Evolutionary conservation across 306 rosid genomes (phyloP).

Genomic region (Rubus parviflorus): DNA sequence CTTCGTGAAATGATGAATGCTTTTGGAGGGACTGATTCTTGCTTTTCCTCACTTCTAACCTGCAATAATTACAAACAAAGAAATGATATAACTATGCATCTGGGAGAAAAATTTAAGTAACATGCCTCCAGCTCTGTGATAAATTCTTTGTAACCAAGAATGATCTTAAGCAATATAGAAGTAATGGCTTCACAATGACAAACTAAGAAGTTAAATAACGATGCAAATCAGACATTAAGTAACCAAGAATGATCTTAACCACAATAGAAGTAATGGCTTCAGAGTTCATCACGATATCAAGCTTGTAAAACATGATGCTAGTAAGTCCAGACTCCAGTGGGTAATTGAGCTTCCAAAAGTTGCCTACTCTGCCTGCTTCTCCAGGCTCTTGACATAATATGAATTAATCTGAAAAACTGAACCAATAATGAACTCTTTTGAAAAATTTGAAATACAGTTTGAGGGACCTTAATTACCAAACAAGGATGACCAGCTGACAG

Average conservation of each 20-base stretch:
- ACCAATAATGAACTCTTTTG: not conserved
- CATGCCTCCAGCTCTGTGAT: not conserved
- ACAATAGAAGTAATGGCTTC: not conserved
- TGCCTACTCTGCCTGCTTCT: not conserved
- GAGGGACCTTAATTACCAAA: not conserved
- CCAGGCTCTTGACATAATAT: not conserved
- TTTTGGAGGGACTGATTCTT: not conserved
- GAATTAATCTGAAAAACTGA: not conserved
- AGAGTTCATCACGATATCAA: not conserved
- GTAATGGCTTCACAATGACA: not conserved
- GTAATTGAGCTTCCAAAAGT: no score
- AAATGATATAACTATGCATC: not conserved
- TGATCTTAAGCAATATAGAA: not conserved
- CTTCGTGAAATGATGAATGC: slow-evolving; percentile 26
- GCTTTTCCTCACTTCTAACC: slow-evolving; percentile 20
- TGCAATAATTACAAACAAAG: slow-evolving; percentile 9
- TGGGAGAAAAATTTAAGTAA: not conserved
- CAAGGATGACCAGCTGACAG: not conserved
- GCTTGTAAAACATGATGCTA: not conserved
- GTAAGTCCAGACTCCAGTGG: not conserved
- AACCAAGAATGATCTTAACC: not conserved
- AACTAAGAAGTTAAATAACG: not conserved
- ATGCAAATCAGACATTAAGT: not conserved
- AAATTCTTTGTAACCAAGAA: not conserved
- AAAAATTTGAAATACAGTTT: not conserved